These are phyloP conservation scores for Senna tora DNA, from an alignment of 306 rosid species.

Conservation along the genomic window DNA sequence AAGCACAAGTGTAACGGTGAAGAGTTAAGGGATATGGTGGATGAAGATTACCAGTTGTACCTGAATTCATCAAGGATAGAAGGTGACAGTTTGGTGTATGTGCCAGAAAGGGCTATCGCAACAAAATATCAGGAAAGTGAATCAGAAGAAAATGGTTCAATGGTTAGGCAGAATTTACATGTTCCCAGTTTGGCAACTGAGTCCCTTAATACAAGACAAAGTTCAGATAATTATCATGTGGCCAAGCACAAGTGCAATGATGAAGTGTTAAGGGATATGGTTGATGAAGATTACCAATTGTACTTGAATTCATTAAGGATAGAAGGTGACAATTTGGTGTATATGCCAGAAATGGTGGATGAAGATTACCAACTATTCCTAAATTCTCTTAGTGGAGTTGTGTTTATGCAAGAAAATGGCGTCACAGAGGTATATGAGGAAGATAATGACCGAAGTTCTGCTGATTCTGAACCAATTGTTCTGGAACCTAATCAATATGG, in stretches of 20 bases:
- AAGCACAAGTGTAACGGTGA: neutral
- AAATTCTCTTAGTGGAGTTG: slow-evolving; percentile 11
- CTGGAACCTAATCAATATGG: slow-evolving; percentile 43
- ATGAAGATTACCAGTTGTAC: slow-evolving; percentile 37
- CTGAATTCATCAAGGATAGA: slow-evolving; percentile 20
- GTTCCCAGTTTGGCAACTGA: slow-evolving; percentile 3
- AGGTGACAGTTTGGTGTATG: slow-evolving; percentile 23
- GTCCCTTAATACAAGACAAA: neutral
- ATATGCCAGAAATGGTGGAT: slow-evolving; percentile 35
- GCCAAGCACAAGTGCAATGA: neutral
- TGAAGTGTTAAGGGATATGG: neutral
- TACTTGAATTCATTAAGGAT: slow-evolving; percentile 40
- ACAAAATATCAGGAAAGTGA: neutral
- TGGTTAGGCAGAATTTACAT: slow-evolving; percentile 15
- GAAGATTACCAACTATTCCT: slow-evolving; percentile 42
- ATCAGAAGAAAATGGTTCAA: slow-evolving; percentile 5
- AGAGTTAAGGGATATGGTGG: slow-evolving; percentile 3
- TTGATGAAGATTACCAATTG: slow-evolving; percentile 39
- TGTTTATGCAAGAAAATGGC: slow-evolving; percentile 17
- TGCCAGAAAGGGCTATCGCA: neutral
- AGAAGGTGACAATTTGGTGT: too few relatives aligned
- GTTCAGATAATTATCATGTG: neutral
- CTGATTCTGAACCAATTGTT: slow-evolving; percentile 48
- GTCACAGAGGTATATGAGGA: slow-evolving; percentile 19
- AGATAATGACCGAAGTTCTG: slow-evolving; percentile 34